Evolutionary conservation across 768 basidiomycete genomes (phyloP), one percentile per base, ranked within the genome.

Genomic region (Pisolithus orientalis): DNA sequence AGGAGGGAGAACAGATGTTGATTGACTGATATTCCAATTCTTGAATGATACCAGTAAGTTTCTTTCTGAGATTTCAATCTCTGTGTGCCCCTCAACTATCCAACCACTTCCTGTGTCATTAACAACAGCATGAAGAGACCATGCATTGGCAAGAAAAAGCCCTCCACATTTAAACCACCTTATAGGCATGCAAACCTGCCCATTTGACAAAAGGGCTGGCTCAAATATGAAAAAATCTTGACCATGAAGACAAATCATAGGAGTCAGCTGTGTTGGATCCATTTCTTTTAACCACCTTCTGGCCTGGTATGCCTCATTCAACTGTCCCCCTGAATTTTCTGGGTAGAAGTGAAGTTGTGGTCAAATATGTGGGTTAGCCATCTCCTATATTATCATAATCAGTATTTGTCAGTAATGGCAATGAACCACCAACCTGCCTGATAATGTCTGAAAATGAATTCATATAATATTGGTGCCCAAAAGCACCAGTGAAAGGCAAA

Each of bases 301-400:
- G 0, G 58, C 64, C 49, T 69, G 66, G 14, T 55, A 53, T 34
- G 64, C 60, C 48, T 72, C 63, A 0, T 44, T 24, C 0, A 67
- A 32, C 2, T 49, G 16, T 3, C 16, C 28, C 0, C 67, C 65
- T 25, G 47, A 51, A 53, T 73, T 71, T 55, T 73, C 69, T 13
- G 72, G 70, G 49, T 69, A 69, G 48, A 69, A 67, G 3, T 49
- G 43, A 0, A 75, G 56, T 38, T 69, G 60, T 1, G 56, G 51
- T 1, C 65, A 59, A 8, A 75, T 66, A 21, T 44, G 25, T 0
- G 71, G 71, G 50, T 75, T 75, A 5, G 67, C 58, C 62, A 72
- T 68, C 60, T 73, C 73, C 71, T 72, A 40, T 3, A 40, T 40
- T 40, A 17, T 2, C 4, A 16, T n/a, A 17, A 40, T 40, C n/a